Evolutionary conservation across 768 basidiomycete genomes (phyloP).

Genomic region (Epithele typhae): DNA sequence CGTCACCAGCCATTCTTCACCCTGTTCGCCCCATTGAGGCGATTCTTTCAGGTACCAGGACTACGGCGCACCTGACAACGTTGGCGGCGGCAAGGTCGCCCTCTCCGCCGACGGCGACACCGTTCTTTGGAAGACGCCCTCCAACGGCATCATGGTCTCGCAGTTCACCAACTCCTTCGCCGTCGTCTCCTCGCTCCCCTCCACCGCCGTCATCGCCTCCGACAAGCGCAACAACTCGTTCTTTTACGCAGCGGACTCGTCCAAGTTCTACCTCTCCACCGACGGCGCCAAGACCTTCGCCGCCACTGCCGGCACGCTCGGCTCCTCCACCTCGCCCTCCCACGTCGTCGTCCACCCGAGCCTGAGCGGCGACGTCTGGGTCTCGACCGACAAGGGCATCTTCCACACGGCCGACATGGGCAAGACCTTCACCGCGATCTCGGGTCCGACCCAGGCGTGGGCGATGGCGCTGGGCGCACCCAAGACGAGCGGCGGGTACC

Average conservation of each 20-base stretch:
- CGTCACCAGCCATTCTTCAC: constrained; percentile 4
- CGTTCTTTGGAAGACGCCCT: constrained; percentile 51
- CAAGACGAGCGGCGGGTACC: constrained; percentile 40
- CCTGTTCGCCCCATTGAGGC: neutral
- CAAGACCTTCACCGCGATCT: constrained; percentile 41
- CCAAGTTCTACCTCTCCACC: constrained; percentile 56
- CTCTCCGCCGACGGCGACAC: constrained; percentile 51
- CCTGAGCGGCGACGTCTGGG: constrained; percentile 60
- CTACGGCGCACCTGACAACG: constrained; percentile 49
- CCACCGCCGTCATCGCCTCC: constrained; percentile 51
- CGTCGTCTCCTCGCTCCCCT: constrained; percentile 47
- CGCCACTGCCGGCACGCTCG: constrained; percentile 35
- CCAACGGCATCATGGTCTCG: constrained; percentile 49
- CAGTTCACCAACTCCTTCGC: constrained; percentile 45
- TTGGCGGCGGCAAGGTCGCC: constrained; percentile 30
- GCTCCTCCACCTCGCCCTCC: constrained; percentile 42
- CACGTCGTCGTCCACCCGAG: constrained; percentile 52
- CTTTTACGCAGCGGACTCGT: constrained; percentile 56
- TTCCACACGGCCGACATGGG: constrained; percentile 57
- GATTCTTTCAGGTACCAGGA: constrained; percentile 37
- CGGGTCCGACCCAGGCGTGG: constrained; percentile 50
- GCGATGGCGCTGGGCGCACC: constrained; percentile 56
- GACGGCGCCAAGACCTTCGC: constrained; percentile 53
- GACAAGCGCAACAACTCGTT: constrained; percentile 54
- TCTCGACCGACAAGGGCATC: constrained; percentile 52